Percentiles rank a stretch among this genome's conserved stretches.
Evolutionary conservation across 2,329 filamentous ascomycete species (phyloP).

Genomic region (Clonostachys chloroleuca): DNA sequence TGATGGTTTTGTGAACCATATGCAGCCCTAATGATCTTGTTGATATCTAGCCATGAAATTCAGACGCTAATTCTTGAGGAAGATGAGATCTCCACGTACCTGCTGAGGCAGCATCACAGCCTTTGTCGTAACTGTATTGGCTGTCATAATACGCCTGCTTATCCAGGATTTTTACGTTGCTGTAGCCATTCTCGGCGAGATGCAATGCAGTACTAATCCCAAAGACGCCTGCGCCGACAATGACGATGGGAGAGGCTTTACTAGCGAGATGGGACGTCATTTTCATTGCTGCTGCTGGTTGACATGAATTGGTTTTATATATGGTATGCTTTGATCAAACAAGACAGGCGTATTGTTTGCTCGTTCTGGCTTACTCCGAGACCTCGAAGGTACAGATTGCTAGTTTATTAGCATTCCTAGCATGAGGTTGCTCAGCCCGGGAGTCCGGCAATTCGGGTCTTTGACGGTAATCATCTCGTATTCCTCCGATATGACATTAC

Average conservation of each 20-base stretch:
- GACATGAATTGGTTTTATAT: too few species aligned
- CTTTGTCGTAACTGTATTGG: constrained; percentile 31
- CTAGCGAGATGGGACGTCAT: not conserved
- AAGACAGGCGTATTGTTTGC: too few species aligned
- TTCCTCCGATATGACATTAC: too few species aligned
- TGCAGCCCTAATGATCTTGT: constrained; percentile 30
- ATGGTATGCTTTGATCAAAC: too few species aligned
- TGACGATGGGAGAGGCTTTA: constrained; percentile 7
- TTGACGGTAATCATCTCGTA: too few species aligned
- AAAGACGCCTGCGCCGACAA: constrained; percentile 19
- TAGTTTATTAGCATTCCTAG: too few species aligned
- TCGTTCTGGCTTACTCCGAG: too few species aligned
- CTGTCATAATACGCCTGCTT: constrained; percentile 32
- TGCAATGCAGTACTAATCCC: constrained; percentile 27
- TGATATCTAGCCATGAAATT: constrained; percentile 18
- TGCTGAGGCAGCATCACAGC: constrained; percentile 37
- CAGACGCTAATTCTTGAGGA: not conserved
- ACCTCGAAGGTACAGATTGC: too few species aligned
- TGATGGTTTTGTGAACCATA: constrained; percentile 38
- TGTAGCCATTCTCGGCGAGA: constrained; percentile 32
- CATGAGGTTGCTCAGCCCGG: too few species aligned
- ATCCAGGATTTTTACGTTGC: constrained; percentile 41
- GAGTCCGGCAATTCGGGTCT: too few species aligned
- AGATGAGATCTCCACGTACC: constrained; percentile 11
- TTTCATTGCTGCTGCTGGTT: too few species aligned